A percentile compares a stretch with the other conserved stretches of the same genome.
Evolutionary conservation across 495 filamentous ascomycete genomes (phyloP).

Genomic region (Pseudevernia furfuracea): DNA sequence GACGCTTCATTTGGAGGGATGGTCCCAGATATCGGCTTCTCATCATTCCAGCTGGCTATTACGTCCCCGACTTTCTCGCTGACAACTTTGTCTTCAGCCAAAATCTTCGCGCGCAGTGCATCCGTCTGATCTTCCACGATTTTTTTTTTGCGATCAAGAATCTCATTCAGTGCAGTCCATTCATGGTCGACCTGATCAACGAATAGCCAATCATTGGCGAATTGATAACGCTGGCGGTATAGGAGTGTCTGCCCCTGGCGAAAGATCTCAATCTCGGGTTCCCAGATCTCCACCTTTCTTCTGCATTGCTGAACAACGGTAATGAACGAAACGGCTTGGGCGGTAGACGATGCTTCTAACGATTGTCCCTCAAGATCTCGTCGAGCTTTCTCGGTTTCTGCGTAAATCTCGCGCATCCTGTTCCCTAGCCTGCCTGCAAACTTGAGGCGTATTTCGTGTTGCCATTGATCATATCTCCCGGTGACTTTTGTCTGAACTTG

Average conservation of each 20-base stretch:
- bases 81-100: slow-evolving; percentile 86
- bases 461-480: slow-evolving; percentile 98
- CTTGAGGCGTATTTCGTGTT: slow-evolving; percentile 88
- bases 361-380: slow-evolving; percentile 83
- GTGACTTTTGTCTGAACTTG: slow-evolving; percentile 98
- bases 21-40: slow-evolving; percentile 92
- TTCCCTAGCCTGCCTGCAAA: slow-evolving; percentile 86
- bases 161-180: slow-evolving; percentile 85
- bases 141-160: slow-evolving; percentile 81
- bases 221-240: slow-evolving; percentile 81
- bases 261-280: slow-evolving; percentile 90
- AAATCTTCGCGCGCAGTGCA: slow-evolving; percentile 89
- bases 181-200: slow-evolving; percentile 90
- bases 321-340: slow-evolving; percentile 95
- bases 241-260: slow-evolving; percentile 89
- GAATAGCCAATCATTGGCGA: slow-evolving; percentile 85
- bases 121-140: slow-evolving; percentile 94
- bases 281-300: slow-evolving; percentile 85
- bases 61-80: slow-evolving; percentile 78
- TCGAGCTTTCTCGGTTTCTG: slow-evolving; percentile 79
- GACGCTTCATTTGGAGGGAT: slow-evolving; percentile 83
- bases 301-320: slow-evolving; percentile 94
- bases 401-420: slow-evolving; percentile 80
- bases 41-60: slow-evolving; percentile 78
- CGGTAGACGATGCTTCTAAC: slow-evolving; percentile 85